phyloP scores from a whole-genome alignment of 31 red algal genomes.

The Odonthalia washingtoniensis region DNA sequence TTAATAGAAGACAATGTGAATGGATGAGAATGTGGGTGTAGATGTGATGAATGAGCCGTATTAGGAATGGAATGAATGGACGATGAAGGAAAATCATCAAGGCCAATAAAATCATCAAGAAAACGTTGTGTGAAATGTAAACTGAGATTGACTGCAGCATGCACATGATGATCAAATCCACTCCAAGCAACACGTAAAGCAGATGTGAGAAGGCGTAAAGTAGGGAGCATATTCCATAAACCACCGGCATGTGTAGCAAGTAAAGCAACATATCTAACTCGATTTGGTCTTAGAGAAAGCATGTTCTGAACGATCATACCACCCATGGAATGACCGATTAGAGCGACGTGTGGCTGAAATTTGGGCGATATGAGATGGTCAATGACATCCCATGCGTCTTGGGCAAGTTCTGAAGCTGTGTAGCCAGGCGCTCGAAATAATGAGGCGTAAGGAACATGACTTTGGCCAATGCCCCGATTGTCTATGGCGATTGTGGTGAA shows the following conservation, averaged over 20 bases:
- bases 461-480: slow-evolving; percentile 71
- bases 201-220: slow-evolving; percentile 28
- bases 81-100: not conserved
- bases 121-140: slow-evolving; percentile 78
- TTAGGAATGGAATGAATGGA: not conserved
- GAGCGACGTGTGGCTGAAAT: slow-evolving; percentile 41
- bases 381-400: slow-evolving; percentile 73
- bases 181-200: slow-evolving; percentile 50
- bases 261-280: slow-evolving; percentile 57
- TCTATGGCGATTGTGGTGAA: slow-evolving; percentile 67
- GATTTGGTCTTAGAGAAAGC: slow-evolving; percentile 39
- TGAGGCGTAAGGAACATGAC: slow-evolving; percentile 39
- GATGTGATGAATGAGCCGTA: not conserved
- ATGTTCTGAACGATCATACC: slow-evolving; percentile 74
- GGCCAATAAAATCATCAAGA: slow-evolving; percentile 58
- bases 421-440: slow-evolving; percentile 44
- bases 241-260: slow-evolving; percentile 79
- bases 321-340: slow-evolving; percentile 83
- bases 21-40: not conserved
- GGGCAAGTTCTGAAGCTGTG: slow-evolving; percentile 56
- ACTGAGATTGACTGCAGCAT: slow-evolving; percentile 63
- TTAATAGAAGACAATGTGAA: not conserved
- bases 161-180: slow-evolving; percentile 72
- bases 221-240: slow-evolving; percentile 71
- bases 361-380: slow-evolving; percentile 9